These are phyloP conservation scores for Penicillium coprophilum DNA, from an alignment of 495 filamentous ascomycete genomes.

Conservation along the genomic window DNA sequence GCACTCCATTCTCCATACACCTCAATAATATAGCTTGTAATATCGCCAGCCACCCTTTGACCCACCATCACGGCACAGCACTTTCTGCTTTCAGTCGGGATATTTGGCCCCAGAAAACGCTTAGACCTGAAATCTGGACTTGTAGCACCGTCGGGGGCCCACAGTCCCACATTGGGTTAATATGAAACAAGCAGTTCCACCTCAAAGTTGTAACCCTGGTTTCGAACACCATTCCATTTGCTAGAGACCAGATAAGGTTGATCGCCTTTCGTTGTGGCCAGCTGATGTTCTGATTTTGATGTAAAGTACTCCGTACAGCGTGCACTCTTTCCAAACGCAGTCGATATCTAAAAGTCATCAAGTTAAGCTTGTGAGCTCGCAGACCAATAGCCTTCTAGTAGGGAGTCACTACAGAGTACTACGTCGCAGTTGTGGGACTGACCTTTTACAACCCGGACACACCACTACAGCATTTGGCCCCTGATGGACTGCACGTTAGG, in stretches of 20 bases:
- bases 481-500: not conserved
- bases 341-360: constrained; percentile 8
- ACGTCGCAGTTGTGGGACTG: not conserved
- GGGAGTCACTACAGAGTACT: not conserved
- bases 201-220: constrained; percentile 6
- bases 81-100: not conserved
- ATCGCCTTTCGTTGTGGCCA: not conserved
- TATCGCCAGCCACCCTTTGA: not conserved
- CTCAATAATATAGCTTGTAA: not conserved
- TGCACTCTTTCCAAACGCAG: too few relatives aligned
- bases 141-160: constrained; percentile 4
- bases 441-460: not conserved
- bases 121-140: constrained; percentile 9
- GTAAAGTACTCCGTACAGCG: not conserved
- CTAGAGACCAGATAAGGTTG: constrained; percentile 17
- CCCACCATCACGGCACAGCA: constrained; percentile 8
- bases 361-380: constrained; percentile 6
- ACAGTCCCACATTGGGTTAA: constrained; percentile 14
- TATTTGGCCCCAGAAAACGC: constrained; percentile 1
- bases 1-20: not conserved
- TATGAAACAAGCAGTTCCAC: constrained; percentile 26
- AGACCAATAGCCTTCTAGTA: not conserved
- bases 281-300: not conserved
- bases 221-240: not conserved
- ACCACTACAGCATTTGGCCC: not conserved